Evolutionary conservation across 352 stramenopile species (phyloP).

Genomic region (Pseudoperonospora humuli): DNA sequence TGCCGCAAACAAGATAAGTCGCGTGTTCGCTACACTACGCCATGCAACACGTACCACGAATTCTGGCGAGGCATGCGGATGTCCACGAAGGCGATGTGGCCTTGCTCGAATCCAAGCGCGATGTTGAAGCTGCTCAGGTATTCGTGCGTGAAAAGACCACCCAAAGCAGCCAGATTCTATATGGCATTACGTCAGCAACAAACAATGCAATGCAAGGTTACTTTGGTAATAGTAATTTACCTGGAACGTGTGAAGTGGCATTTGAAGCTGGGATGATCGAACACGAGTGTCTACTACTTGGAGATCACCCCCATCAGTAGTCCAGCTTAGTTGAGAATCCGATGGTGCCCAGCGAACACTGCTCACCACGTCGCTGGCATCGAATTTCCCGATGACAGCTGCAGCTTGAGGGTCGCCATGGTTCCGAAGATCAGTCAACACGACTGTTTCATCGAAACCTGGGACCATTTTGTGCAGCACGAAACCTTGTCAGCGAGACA

Average conservation of each 20-base stretch:
- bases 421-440: constrained; percentile 53
- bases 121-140: constrained; percentile 47
- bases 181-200: background rate
- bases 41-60: constrained; percentile 31
- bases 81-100: constrained; percentile 56
- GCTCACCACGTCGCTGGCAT: constrained; percentile 72
- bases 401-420: constrained; percentile 28
- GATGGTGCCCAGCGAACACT: constrained; percentile 62
- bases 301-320: constrained; percentile 70
- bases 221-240: constrained; percentile 5
- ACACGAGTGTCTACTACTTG: constrained; percentile 50
- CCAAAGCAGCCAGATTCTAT: constrained; percentile 34
- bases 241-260: constrained; percentile 26
- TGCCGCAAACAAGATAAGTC: background rate
- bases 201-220: background rate
- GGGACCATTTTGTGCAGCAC: constrained; percentile 2
- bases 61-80: constrained; percentile 43
- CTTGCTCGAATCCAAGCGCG: constrained; percentile 59
- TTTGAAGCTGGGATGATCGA: constrained; percentile 29
- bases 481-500: background rate
- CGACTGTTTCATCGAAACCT: constrained; percentile 76
- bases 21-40: background rate
- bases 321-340: constrained; percentile 60
- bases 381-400: constrained; percentile 45
- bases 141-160: constrained; percentile 67